Conservation (phyloP, 2,329 filamentous ascomycete species). For the Ampelomyces quisqualis region DNA sequence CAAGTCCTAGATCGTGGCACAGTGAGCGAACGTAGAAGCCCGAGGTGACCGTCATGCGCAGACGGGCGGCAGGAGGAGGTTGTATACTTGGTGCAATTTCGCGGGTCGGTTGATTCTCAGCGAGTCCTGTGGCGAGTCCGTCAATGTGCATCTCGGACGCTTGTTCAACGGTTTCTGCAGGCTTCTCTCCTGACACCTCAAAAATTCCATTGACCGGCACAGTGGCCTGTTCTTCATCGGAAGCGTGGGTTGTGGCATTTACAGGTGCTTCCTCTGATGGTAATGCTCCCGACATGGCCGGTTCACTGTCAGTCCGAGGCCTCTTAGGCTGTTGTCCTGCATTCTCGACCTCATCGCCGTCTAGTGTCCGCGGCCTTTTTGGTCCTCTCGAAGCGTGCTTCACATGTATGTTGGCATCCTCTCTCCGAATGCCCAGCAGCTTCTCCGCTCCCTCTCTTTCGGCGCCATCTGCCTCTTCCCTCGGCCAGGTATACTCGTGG, state of each 20-base stretch:
- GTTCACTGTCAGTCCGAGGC: slow-evolving; percentile 31
- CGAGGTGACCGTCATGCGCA: slow-evolving; percentile 89
- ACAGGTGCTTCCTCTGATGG: slow-evolving; percentile 15
- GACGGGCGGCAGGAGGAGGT: slow-evolving; percentile 67
- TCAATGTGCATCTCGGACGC: not conserved
- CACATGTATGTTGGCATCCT: slow-evolving; percentile 22
- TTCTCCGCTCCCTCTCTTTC: slow-evolving; percentile 78
- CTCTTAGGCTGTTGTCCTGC: slow-evolving; percentile 26
- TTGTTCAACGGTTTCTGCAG: slow-evolving; percentile 1
- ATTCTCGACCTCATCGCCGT: slow-evolving; percentile 10
- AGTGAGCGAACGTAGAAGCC: slow-evolving; percentile 96
- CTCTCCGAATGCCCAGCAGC: slow-evolving; percentile 49
- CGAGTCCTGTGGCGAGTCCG: not conserved
- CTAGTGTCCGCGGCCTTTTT: slow-evolving; percentile 26
- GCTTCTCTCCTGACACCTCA: slow-evolving; percentile 1
- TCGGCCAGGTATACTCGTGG: slow-evolving; percentile 78
- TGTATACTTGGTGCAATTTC: not conserved
- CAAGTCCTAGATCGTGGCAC: slow-evolving; percentile 85
- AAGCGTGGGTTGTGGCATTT: not conserved
- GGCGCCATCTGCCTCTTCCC: slow-evolving; percentile 70
- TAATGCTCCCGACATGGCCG: slow-evolving; percentile 38
- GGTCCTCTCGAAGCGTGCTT: slow-evolving; percentile 21
- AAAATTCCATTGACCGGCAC: too few relatives aligned
- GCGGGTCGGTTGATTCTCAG: not conserved
- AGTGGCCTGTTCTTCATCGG: not conserved